Conservation (phyloP, 345 rosid genomes). For the Brassica cretica region DNA sequence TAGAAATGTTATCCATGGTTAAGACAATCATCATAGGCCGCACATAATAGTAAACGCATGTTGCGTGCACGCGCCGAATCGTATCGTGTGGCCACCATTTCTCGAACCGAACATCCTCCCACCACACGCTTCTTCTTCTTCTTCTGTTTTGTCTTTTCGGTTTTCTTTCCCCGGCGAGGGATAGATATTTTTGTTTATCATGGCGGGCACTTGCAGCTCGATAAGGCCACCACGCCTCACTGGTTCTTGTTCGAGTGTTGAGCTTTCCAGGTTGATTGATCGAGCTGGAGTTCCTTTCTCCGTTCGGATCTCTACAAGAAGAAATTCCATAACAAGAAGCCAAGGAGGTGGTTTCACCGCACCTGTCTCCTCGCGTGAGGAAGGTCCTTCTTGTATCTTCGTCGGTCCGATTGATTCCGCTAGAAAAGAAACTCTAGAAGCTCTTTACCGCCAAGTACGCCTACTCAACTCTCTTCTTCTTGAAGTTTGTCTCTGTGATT, state of each 20-base stretch:
- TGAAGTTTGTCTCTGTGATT: background rate
- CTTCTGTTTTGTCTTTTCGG: background rate
- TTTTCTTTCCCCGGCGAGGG: constrained; percentile 27
- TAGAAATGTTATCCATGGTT: constrained; percentile 1
- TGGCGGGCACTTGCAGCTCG: constrained; percentile 69
- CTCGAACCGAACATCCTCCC: constrained; percentile 23
- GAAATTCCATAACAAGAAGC: constrained; percentile 23
- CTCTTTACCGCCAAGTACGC: constrained; percentile 77
- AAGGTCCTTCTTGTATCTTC: constrained; percentile 86
- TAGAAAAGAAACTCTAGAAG: constrained; percentile 90
- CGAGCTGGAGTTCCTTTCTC: constrained; percentile 52
- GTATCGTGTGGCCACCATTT: constrained; percentile 35
- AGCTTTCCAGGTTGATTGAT: constrained; percentile 42
- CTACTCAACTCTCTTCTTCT: background rate
- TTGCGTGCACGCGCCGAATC: constrained; percentile 43
- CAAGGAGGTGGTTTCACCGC: constrained; percentile 44
- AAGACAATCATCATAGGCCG: background rate
- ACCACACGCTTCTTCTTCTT: constrained; percentile 22
- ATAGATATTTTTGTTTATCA: constrained; percentile 20
- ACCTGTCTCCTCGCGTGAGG: constrained; percentile 40
- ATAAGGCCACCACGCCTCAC: constrained; percentile 57
- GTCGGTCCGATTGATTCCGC: constrained; percentile 95
- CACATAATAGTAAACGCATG: constrained; percentile 6
- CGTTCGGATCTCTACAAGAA: constrained; percentile 46
- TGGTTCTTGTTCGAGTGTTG: constrained; percentile 42